These are phyloP conservation scores for Cystobasidium pallidum DNA, from an alignment of 1,284 basidiomycete species.

Conservation along the genomic window DNA sequence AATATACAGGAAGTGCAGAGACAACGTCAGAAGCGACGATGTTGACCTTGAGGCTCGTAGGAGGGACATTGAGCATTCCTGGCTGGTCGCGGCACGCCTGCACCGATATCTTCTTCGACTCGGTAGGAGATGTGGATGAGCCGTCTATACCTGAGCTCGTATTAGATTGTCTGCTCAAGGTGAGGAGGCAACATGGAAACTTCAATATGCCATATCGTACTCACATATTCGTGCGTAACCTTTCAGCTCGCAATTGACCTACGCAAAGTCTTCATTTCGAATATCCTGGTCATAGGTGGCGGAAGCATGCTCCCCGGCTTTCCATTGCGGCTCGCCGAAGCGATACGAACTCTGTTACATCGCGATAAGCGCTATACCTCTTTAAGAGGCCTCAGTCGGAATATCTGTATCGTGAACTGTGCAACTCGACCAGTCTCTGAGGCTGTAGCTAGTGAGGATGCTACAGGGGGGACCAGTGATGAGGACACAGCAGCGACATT, in stretches of 20 bases:
- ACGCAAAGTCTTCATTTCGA: slow-evolving; percentile 74
- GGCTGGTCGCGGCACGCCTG: slow-evolving; percentile 93
- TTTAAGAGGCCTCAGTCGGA: slow-evolving; percentile 69
- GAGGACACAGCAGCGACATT: background rate
- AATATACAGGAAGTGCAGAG: slow-evolving; percentile 43
- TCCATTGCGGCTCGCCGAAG: slow-evolving; percentile 80
- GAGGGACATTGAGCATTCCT: slow-evolving; percentile 73
- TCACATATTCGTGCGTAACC: background rate
- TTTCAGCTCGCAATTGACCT: slow-evolving; percentile 84
- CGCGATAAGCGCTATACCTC: slow-evolving; percentile 61
- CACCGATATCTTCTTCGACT: slow-evolving; percentile 86
- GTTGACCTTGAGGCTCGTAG: slow-evolving; percentile 42
- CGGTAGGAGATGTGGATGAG: slow-evolving; percentile 72
- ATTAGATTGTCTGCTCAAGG: slow-evolving; percentile 75
- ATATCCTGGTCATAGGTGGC: slow-evolving; percentile 83
- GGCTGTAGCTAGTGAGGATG: slow-evolving; percentile 57
- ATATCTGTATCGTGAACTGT: slow-evolving; percentile 81
- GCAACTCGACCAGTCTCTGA: slow-evolving; percentile 59
- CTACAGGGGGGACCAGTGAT: background rate
- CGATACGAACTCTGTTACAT: slow-evolving; percentile 56
- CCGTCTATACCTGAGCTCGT: slow-evolving; percentile 78
- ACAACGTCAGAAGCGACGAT: slow-evolving; percentile 44
- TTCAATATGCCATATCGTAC: background rate
- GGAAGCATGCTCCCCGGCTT: slow-evolving; percentile 90
- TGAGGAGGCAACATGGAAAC: slow-evolving; percentile 54